Evolutionary conservation across 2,329 filamentous ascomycete genomes (phyloP).

Genomic region (Pyrenophora tritici-repentis): DNA sequence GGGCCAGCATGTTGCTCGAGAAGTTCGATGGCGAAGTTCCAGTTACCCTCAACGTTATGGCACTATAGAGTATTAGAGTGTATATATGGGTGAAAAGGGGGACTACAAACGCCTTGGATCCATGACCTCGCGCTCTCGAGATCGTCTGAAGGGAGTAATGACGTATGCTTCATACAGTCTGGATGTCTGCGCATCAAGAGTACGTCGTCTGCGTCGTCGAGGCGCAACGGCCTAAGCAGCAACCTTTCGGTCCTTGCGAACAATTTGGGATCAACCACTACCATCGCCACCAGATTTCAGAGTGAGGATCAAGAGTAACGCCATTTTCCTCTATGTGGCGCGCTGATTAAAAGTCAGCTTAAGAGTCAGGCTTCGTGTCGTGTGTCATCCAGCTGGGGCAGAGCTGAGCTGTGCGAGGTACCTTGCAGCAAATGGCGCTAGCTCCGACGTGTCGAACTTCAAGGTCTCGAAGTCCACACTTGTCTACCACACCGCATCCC

Average conservation of each 20-base stretch:
- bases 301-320: conserved; percentile 6
- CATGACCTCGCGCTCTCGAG: conserved; percentile 41
- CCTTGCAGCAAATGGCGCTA: conserved; percentile 23
- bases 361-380: conserved; percentile 15
- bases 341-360: conserved; percentile 7
- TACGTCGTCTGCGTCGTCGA: conserved; percentile 58
- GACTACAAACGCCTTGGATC: conserved; percentile 39
- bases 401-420: conserved; percentile 9
- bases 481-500: conserved; percentile 22
- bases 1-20: conserved; percentile 13
- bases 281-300: conserved; percentile 30
- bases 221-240: conserved; percentile 57
- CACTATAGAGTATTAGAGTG: conserved; percentile 15
- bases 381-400: conserved; percentile 27
- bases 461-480: conserved; percentile 19
- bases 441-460: conserved; percentile 24
- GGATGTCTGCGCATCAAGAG: conserved; percentile 61
- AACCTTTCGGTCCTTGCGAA: conserved; percentile 57
- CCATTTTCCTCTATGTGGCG: conserved; percentile 21
- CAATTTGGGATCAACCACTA: conserved; percentile 39
- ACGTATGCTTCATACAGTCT: conserved; percentile 67
- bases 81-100: too few relatives aligned
- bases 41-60: conserved; percentile 49
- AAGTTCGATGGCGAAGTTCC: conserved; percentile 60
- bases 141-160: conserved; percentile 58